Evolutionary conservation across 495 filamentous ascomycete genomes (phyloP), one percentile per base, ranked within the genome.

Genomic region (Friedmanniomyces simplex): DNA sequence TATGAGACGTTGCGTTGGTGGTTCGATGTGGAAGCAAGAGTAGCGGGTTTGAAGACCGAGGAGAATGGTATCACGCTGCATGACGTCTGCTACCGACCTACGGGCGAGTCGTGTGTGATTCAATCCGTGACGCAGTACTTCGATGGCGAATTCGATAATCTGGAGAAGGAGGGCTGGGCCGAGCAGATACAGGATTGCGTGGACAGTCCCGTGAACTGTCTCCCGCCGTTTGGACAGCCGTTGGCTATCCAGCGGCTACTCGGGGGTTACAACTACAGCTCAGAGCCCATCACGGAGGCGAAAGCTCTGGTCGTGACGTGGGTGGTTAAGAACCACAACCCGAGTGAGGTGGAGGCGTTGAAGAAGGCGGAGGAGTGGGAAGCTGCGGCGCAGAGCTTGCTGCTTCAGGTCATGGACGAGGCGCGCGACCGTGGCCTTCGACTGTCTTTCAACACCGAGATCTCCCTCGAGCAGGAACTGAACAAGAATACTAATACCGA

Each of bases 401-500:
- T 97, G 14, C 70, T 85, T 30, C 77, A 75, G 20, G 77, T 90
- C 1, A 87, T 94, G 66, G 75, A 76, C n/a, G 90, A 97, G 71
- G 94, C 94, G 2, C 72, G 73, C 21, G 77, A 84, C 26, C 79
- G 83, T 41, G 89, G 89, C 1, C 77, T 98, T 11, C 79, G 94
- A 42, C 77, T 98, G 43, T 95, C 88, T 11, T 98, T 96, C 74
- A 94, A 84, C 21, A 93, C 94, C 10, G 93, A 98, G 72, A 85
- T 90, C 63, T 94, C 88, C 66, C 69, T 98, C 30, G 91, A 97
- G 66, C 78, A 95, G 67, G 93, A 98, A 66, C 76, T 89, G 47
- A 98, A 96, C 72, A 95, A 97, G 70, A 91, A 86, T 12, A 95
- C 88, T 34, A 98, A 98, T 69, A 96, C 93, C 1, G 93, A 98